Conservation (phyloP, 2,329 filamentous ascomycete genomes). For the Pezicula neosporulosa region DNA sequence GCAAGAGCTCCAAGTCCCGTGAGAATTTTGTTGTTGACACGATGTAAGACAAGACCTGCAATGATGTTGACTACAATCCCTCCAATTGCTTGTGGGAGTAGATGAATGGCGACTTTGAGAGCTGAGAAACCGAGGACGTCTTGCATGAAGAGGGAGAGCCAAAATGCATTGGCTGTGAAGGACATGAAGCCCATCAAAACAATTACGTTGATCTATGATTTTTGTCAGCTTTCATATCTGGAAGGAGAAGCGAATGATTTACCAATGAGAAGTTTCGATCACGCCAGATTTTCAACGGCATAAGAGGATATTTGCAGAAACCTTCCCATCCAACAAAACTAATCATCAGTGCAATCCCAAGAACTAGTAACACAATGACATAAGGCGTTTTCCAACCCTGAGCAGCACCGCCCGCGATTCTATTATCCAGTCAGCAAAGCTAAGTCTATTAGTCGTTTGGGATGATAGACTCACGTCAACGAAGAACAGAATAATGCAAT, state of each 20-base stretch:
- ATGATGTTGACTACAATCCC: constrained; percentile 61
- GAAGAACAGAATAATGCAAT: constrained; percentile 37
- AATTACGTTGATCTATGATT: constrained; percentile 46
- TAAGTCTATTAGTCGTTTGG: neutral
- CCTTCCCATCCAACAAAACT: constrained; percentile 62
- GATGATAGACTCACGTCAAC: constrained; percentile 36
- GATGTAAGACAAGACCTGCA: constrained; percentile 59
- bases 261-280: constrained; percentile 64
- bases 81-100: constrained; percentile 64
- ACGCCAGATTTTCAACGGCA: constrained; percentile 52
- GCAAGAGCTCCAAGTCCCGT: constrained; percentile 42
- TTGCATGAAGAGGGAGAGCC: constrained; percentile 63
- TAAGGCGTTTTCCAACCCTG: constrained; percentile 61
- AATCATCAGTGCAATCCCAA: constrained; percentile 54
- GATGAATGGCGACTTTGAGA: constrained; percentile 56
- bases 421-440: constrained; percentile 3
- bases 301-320: constrained; percentile 43
- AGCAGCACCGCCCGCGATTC: constrained; percentile 30
- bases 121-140: constrained; percentile 47
- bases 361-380: constrained; percentile 58
- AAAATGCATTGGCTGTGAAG: constrained; percentile 57
- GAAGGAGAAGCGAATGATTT: constrained; percentile 18
- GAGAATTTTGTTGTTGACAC: constrained; percentile 60
- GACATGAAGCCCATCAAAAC: constrained; percentile 58
- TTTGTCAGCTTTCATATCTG: constrained; percentile 1